Evolutionary conservation across 1,284 basidiomycete species (phyloP), one percentile per base, ranked within the genome.

Genomic region (Ustilago cynodontis): DNA sequence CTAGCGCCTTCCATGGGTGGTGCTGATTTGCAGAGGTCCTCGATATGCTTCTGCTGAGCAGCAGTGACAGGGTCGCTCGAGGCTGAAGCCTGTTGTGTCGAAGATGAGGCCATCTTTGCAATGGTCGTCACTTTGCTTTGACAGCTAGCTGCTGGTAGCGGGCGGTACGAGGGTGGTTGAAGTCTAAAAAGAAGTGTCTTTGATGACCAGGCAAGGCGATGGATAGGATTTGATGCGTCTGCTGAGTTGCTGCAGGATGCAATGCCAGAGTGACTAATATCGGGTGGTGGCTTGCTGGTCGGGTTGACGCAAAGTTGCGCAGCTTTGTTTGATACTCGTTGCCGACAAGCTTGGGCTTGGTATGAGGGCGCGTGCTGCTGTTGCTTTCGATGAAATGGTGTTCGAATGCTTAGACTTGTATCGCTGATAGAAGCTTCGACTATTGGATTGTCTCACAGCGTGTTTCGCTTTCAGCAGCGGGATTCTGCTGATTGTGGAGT

Each of bases 1-100:
- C 94, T 73, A 13, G 76, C 68, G 41, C 71, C 71, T 50, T 74
- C 65, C 65, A 71, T 68, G 18, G 61, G 55, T 16, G 71, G 68
- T 8, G 47, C 47, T 2, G 60, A 10, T 22, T 58, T 52, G 52
- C 74, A 72, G 20, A 72, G 63, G 16, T 72, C 68, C 22, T 72
- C 74, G 49, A 68, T 68, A 47, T 52, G 45, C 41, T 77, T 54
- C 28, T 72, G 58, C 57, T 76, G 68, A n/a, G 65, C 72, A 41
- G 71, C 71, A 1, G 59, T 61, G 65, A 66, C 31, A 20, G 65
- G 54, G 18, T 67, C 71, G 47, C 58, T 62, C 50, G 26, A 57
- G 16, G 56, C 20, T 9, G 55, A 45, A 13, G 52, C 20, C 49
- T 59, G 51, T 24, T 59, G 58, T 37, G 63, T 55, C 2, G 64